phyloP scores from a whole-genome alignment of 257 asterid species.

The Solanum tarapatanum region DNA sequence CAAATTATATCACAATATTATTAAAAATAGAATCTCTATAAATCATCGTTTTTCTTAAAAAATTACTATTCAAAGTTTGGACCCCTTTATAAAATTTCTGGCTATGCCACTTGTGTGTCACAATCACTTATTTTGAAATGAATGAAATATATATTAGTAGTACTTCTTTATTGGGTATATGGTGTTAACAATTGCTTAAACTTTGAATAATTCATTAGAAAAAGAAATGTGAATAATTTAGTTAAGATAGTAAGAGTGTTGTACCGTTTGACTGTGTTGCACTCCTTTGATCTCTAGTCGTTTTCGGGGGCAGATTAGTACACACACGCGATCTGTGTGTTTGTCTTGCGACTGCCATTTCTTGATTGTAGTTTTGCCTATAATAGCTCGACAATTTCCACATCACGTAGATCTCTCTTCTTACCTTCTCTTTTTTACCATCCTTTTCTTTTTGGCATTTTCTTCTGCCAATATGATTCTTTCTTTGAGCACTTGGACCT shows the following conservation, averaged over 20 bases:
- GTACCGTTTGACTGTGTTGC: slow-evolving; percentile 3
- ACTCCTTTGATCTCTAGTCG: background rate
- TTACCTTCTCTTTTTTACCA: background rate
- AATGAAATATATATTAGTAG: no score
- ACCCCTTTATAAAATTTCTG: no score
- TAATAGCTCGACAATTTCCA: slow-evolving; percentile 2
- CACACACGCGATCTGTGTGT: background rate
- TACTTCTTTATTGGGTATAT: no score
- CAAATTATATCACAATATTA: no score
- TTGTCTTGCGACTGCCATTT: background rate
- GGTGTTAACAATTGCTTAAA: no score
- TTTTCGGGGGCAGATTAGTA: background rate
- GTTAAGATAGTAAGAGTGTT: background rate
- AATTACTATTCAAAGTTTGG: no score
- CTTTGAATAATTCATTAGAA: no score
- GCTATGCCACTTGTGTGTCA: no score
- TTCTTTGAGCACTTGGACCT: background rate
- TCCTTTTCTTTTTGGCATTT: slow-evolving; percentile 14
- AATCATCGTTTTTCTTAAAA: no score
- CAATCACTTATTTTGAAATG: no score
- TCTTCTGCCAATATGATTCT: slow-evolving; percentile 9
- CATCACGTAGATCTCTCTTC: background rate
- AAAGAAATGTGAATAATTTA: no score
- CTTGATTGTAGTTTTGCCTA: background rate
- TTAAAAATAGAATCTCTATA: no score